These are phyloP conservation scores for Gelatoporia subvermispora DNA, from an alignment of 768 basidiomycete genomes.

Conservation along the genomic window DNA sequence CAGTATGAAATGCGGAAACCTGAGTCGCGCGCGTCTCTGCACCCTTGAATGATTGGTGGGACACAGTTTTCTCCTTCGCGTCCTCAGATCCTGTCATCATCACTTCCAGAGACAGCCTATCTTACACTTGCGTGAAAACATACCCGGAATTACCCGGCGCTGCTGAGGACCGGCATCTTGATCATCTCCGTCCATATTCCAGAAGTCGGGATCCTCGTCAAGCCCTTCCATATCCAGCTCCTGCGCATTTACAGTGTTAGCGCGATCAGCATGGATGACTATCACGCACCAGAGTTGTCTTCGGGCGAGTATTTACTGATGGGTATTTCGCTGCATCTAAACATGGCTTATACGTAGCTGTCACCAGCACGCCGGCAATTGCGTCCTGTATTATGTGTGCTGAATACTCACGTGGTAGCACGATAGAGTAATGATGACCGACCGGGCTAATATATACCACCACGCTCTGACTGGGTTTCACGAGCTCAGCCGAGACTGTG, in stretches of 20 bases:
- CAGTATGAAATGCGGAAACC: no score
- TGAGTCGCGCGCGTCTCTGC: no score
- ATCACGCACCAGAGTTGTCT: slow-evolving; percentile 45
- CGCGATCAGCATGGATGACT: neutral
- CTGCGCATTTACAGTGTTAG: slow-evolving; percentile 29
- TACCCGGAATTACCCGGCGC: no score
- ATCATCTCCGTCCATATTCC: slow-evolving; percentile 42
- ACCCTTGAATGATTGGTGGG: no score
- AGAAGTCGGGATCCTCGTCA: slow-evolving; percentile 66
- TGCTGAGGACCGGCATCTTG: slow-evolving; percentile 12
- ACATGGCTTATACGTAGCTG: slow-evolving; percentile 51
- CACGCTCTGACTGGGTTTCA: slow-evolving; percentile 72
- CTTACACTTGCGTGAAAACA: no score
- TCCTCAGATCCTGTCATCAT: no score
- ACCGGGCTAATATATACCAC: slow-evolving; percentile 61
- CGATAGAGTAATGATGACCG: slow-evolving; percentile 10
- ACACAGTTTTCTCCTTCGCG: no score
- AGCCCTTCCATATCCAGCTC: slow-evolving; percentile 62
- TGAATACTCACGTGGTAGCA: slow-evolving; percentile 2
- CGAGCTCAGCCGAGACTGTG: slow-evolving; percentile 51
- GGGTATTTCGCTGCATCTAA: slow-evolving; percentile 56
- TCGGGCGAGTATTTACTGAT: slow-evolving; percentile 67
- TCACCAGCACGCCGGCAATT: slow-evolving; percentile 60
- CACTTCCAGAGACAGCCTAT: no score
- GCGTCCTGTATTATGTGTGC: slow-evolving; percentile 48